Percentiles rank a stretch among this genome's conserved stretches.
Conservation (phyloP, 1,284 basidiomycete genomes). For the Volvariella surrecta region DNA sequence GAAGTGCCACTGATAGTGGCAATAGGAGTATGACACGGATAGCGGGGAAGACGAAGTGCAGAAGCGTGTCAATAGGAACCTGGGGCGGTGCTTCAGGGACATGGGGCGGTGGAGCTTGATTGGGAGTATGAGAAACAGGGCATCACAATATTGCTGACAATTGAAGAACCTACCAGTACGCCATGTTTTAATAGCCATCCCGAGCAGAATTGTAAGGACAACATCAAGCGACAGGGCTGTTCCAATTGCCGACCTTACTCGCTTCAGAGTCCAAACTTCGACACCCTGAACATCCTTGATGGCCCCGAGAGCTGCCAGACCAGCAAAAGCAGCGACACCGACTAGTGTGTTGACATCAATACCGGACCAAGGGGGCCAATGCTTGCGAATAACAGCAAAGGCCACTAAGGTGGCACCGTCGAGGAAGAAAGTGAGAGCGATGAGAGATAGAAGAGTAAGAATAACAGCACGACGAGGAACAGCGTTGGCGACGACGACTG, state of each 20-base stretch:
- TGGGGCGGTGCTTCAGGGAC: constrained; percentile 25
- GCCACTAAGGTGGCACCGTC: constrained; percentile 68
- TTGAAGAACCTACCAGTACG: constrained; percentile 31
- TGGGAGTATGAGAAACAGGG: constrained; percentile 2
- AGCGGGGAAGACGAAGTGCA: constrained; percentile 56
- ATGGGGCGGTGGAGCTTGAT: constrained; percentile 15
- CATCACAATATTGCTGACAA: constrained; percentile 1
- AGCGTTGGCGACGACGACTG: constrained; percentile 63
- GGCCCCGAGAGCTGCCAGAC: constrained; percentile 60
- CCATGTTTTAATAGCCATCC: constrained; percentile 29
- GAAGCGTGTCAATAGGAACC: constrained; percentile 27
- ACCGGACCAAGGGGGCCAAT: constrained; percentile 57
- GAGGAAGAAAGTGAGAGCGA: constrained; percentile 80
- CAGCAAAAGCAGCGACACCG: constrained; percentile 59
- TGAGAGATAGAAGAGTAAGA: constrained; percentile 55
- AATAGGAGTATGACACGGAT: constrained; percentile 57
- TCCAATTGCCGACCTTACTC: constrained; percentile 45
- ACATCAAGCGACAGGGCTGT: constrained; percentile 51
- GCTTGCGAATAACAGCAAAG: constrained; percentile 51
- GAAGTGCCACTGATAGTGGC: constrained; percentile 47
- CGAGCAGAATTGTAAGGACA: constrained; percentile 46
- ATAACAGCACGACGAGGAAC: constrained; percentile 68
- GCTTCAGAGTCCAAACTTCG: constrained; percentile 57
- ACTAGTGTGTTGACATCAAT: constrained; percentile 61
- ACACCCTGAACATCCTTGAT: constrained; percentile 71